Base-by-base conservation (phyloP, 805 yeast species). In the Debaryomyces maramus region DNA sequence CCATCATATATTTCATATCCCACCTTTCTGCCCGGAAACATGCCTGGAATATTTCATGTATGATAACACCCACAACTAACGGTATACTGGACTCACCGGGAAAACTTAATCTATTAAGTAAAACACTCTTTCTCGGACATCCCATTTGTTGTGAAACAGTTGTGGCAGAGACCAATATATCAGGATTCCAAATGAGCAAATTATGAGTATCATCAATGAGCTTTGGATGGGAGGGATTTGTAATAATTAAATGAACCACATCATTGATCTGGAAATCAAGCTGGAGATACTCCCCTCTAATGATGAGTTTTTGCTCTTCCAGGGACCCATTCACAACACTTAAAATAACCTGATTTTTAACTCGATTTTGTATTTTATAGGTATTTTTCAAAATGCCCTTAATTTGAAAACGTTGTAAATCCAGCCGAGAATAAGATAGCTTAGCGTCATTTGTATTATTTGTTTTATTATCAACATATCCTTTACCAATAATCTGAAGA, bases 131-230 rank as follows among this genome's bases (percentile, higher is more conserved):
- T 40, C 99, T 67, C 21, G 79, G 68, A 55, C 99, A 93, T 14
- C 67, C 72, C 21, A 88, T 65, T 2, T 91, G 83, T 30, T 85
- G 85, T 1, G 97, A 83, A 1, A 89, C 77, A 3, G 83, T 66
- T 0, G 98, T 93, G 2, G 96, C 89, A 0, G 97, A 78, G 0
- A 91, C 63, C 9, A 93, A 62, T 3, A 78, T 63, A 56, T 93
- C 98, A 0, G 99, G 99, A 48, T 85, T 78, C 75, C 93, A 75
- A 15, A 91, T 73, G 20, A 90, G 60, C n/a, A 89, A 56, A 48
- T 84, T 80, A 21, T 73, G 73, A 23, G 72, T 62, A 42, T 75
- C 73, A 47, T 83, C 86, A 6, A 83, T 73, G 3, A 81, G 46
- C 14, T 58, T 61, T 1, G 74, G 72, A 29, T 58, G 61, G 3